Conservation (phyloP, 441 rosid species). For the Erysimum cheiri region DNA sequence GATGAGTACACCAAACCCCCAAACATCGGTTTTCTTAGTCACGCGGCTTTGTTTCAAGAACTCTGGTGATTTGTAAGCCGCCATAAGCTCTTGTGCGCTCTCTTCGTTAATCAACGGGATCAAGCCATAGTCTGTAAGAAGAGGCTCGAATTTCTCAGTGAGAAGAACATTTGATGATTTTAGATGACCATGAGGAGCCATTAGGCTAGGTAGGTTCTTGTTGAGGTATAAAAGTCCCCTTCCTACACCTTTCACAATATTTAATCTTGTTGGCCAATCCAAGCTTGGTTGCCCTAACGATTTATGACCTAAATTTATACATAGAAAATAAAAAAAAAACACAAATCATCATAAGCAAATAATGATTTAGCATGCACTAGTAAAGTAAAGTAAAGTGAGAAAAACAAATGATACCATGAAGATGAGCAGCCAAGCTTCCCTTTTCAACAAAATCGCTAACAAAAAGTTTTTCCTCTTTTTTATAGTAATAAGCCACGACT, state of each 20-base stretch:
- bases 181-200: conserved; percentile 68
- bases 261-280: conserved; percentile 60
- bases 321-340: not conserved
- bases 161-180: conserved; percentile 70
- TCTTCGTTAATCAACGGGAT: conserved; percentile 61
- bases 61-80: conserved; percentile 70
- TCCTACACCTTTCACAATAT: conserved; percentile 61
- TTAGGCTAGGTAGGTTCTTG: conserved; percentile 53
- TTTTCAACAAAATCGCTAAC: conserved; percentile 51
- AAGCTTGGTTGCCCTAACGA: conserved; percentile 48
- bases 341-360: not conserved
- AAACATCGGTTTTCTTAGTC: conserved; percentile 67
- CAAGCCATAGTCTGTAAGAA: conserved; percentile 57
- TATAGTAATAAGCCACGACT: conserved; percentile 60
- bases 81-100: conserved; percentile 60
- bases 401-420: conserved; percentile 52
- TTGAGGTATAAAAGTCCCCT: conserved; percentile 56
- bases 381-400: not conserved
- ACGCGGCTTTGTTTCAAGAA: conserved; percentile 45
- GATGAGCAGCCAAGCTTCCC: conserved; percentile 66
- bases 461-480: conserved; percentile 66
- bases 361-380: not conserved
- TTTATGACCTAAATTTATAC: conserved; percentile 45
- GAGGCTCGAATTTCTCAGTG: conserved; percentile 46
- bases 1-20: conserved; percentile 65